Conservation (phyloP, 305 asterid species). For the Fraxinus velutina region DNA sequence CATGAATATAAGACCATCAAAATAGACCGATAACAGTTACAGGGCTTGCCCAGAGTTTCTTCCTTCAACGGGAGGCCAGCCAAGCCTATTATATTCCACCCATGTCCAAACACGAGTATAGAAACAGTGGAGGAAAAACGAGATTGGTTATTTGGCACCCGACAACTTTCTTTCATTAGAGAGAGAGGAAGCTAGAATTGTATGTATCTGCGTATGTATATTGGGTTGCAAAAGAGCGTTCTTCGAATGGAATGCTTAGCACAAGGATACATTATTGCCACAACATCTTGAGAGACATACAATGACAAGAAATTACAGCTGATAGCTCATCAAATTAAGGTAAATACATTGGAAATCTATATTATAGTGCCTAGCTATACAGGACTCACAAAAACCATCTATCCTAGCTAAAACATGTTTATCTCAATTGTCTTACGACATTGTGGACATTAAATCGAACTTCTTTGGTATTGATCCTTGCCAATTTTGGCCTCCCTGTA, state of each 20-base stretch:
- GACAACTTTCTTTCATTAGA: not conserved
- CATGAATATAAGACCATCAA: not conserved
- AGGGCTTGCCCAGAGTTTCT: not conserved
- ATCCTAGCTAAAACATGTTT: not conserved
- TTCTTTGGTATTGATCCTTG: slow-evolving; percentile 34
- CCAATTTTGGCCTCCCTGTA: slow-evolving; percentile 45
- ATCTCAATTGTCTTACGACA: not conserved
- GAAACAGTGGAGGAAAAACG: not conserved
- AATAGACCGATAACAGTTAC: not conserved
- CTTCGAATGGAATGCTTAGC: not conserved
- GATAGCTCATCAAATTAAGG: not conserved
- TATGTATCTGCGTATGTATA: not conserved
- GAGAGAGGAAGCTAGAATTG: not conserved
- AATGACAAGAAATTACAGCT: slow-evolving; percentile 2
- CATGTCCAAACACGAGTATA: not conserved
- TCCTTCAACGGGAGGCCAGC: not conserved
- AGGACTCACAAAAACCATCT: not conserved
- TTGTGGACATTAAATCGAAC: slow-evolving; percentile 12
- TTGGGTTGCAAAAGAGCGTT: not conserved
- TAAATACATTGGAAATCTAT: not conserved
- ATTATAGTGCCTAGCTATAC: not conserved
- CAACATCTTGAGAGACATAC: slow-evolving; percentile 2
- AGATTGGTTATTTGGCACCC: not conserved
- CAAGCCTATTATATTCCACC: not conserved
- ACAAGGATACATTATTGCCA: not conserved